phyloP scores from a whole-genome alignment of 805 yeast species.

The Nakazawaea wyomingensis region DNA sequence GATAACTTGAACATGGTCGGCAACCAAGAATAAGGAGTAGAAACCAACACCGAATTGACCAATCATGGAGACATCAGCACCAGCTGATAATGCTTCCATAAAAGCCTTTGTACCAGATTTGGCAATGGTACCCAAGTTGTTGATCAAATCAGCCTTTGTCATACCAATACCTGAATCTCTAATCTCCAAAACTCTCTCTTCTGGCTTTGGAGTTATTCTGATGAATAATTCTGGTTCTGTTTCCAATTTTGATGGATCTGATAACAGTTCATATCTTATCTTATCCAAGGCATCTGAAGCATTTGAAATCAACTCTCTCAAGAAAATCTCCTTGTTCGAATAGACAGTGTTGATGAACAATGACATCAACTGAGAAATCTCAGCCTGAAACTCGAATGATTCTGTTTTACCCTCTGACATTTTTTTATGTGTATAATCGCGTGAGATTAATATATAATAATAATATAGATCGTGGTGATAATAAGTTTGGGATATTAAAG shows the following conservation, averaged over 20 bases:
- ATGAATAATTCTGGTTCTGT: slow-evolving; percentile 95
- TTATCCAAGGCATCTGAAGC: slow-evolving; percentile 99
- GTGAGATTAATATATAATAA: no score
- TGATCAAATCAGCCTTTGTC: slow-evolving; percentile 98
- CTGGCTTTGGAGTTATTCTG: slow-evolving; percentile 96
- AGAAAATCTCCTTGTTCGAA: slow-evolving; percentile 98
- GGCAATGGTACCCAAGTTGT: slow-evolving; percentile 99
- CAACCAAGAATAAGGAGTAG: slow-evolving; percentile 98
- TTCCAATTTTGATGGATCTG: slow-evolving; percentile 88
- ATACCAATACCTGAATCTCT: slow-evolving; percentile 99
- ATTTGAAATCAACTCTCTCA: slow-evolving; percentile 97
- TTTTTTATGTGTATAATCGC: no score
- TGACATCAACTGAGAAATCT: slow-evolving; percentile 99
- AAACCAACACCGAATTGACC: slow-evolving; percentile 99
- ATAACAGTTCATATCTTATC: slow-evolving; percentile 93
- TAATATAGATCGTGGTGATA: no score
- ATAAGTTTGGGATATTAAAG: background rate
- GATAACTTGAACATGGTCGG: slow-evolving; percentile 97
- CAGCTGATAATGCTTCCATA: slow-evolving; percentile 99
- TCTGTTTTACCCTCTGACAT: slow-evolving; percentile 39
- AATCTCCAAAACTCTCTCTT: slow-evolving; percentile 87
- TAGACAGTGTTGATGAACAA: slow-evolving; percentile 99
- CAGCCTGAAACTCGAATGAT: slow-evolving; percentile 98
- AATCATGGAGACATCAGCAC: slow-evolving; percentile 99
- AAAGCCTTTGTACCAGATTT: slow-evolving; percentile 99